Evolutionary conservation across 73 alveolate genomes (phyloP).

Genomic region (Blepharisma stoltei): DNA sequence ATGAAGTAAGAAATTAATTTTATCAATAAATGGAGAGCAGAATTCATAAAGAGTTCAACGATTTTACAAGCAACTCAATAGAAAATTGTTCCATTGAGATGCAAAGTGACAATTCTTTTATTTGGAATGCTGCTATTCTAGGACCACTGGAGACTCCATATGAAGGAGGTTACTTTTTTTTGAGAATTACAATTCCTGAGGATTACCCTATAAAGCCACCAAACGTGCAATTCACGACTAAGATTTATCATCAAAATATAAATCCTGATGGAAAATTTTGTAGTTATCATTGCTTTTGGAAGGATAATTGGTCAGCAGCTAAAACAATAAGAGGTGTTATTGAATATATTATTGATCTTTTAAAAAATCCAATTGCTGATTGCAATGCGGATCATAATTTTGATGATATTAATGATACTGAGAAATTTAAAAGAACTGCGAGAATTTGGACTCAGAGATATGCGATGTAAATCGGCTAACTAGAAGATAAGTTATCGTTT

Average conservation of each 20-base stretch:
- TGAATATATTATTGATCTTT: background rate
- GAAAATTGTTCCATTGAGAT: too few relatives aligned
- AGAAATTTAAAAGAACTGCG: too few relatives aligned
- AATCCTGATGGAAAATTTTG: constrained; percentile 1
- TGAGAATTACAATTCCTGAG: constrained; percentile 25
- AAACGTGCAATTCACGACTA: constrained; percentile 34
- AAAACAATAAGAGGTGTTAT: background rate
- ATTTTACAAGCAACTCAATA: too few relatives aligned
- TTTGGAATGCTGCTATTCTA: constrained; percentile 32
- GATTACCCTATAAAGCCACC: constrained; percentile 45
- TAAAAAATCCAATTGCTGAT: too few relatives aligned
- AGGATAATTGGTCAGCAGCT: constrained; percentile 16
- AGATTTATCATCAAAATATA: constrained; percentile 28
- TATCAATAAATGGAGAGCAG: too few relatives aligned
- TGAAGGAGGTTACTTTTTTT: constrained; percentile 33
- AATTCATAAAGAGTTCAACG: too few relatives aligned
- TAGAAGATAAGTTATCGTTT: too few relatives aligned
- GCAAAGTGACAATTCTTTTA: constrained; percentile 26
- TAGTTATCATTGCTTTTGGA: background rate
- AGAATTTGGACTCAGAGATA: too few relatives aligned
- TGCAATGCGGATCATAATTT: too few relatives aligned
- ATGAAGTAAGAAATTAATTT: too few relatives aligned
- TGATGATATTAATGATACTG: too few relatives aligned
- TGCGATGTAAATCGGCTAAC: too few relatives aligned
- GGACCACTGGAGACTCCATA: constrained; percentile 38